A percentile compares a stretch with the other conserved stretches of the same genome.
Evolutionary conservation across 306 rosid genomes (phyloP).

Genomic region (Trifolium dubium): DNA sequence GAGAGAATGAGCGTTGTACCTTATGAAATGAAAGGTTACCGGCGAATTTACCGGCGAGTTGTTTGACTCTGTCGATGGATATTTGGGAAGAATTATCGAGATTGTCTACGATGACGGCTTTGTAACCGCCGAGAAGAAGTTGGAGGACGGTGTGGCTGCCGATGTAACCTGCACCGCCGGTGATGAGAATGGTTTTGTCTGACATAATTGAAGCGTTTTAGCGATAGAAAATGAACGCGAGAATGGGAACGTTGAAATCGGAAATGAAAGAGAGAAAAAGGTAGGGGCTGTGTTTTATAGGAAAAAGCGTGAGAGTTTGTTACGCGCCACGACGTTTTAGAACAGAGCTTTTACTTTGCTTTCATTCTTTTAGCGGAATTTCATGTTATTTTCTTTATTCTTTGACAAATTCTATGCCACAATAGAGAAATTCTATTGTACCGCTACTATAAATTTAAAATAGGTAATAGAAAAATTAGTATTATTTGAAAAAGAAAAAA

Average conservation of each 20-base stretch:
- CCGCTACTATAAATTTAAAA: too few relatives aligned
- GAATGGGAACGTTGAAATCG: slow-evolving; percentile 9
- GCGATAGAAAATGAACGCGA: not conserved
- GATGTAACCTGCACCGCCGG: slow-evolving; percentile 99
- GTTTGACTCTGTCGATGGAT: slow-evolving; percentile 63
- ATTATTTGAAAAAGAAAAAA: too few relatives aligned
- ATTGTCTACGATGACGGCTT: slow-evolving; percentile 70
- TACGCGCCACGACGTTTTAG: slow-evolving; percentile 41
- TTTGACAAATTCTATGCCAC: too few relatives aligned
- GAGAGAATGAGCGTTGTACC: slow-evolving; percentile 52
- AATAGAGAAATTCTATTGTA: too few relatives aligned
- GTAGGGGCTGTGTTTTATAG: not conserved
- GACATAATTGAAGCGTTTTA: slow-evolving; percentile 48
- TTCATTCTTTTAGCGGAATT: not conserved
- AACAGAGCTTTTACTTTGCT: slow-evolving; percentile 21
- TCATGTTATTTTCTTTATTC: not conserved
- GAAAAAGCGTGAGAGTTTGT: slow-evolving; percentile 27
- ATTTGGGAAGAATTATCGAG: slow-evolving; percentile 77
- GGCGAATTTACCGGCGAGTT: slow-evolving; percentile 74
- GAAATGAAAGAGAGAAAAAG: slow-evolving; percentile 8
- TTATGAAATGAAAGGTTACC: slow-evolving; percentile 68
- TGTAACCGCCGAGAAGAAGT: slow-evolving; percentile 77
- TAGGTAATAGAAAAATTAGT: too few relatives aligned
- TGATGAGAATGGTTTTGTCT: slow-evolving; percentile 63
- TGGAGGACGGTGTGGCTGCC: slow-evolving; percentile 96